Percentiles rank a stretch among this genome's conserved stretches.
These are phyloP conservation scores for Magnolia kwangsiensis DNA, from an alignment of 164 flowering plant genomes.

Conservation along the genomic window DNA sequence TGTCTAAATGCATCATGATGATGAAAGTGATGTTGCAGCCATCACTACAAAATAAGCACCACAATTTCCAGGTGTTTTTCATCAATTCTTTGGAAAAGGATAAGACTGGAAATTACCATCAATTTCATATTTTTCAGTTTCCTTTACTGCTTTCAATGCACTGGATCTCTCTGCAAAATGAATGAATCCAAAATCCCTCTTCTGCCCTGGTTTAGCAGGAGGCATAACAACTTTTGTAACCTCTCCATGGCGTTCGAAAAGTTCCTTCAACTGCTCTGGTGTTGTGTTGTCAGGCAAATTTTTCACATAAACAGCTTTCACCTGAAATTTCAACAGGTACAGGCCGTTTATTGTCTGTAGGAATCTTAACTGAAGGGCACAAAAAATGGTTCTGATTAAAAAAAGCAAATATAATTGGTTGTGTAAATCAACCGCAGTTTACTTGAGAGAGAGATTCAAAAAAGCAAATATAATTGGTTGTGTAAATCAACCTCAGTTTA, in stretches of 20 bases:
- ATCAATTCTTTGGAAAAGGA: too few species aligned
- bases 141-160: conserved; percentile 93
- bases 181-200: conserved; percentile 86
- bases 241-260: conserved; percentile 89
- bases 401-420: too few species aligned
- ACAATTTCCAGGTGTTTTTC: too few species aligned
- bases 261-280: conserved; percentile 78
- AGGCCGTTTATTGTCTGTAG: not conserved
- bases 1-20: too few species aligned
- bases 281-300: conserved; percentile 80
- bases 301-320: conserved; percentile 96
- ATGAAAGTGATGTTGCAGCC: too few species aligned
- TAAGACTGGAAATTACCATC: conserved; percentile 47
- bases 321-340: conserved; percentile 41
- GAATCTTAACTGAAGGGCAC: not conserved
- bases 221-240: conserved; percentile 91
- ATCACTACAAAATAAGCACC: too few species aligned
- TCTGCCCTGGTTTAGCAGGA: conserved; percentile 80
- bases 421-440: too few species aligned
- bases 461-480: too few species aligned
- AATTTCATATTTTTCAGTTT: conserved; percentile 85
- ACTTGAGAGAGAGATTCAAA: too few species aligned
- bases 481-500: too few species aligned
- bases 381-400: too few species aligned
- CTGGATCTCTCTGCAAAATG: conserved; percentile 87